phyloP scores from a whole-genome alignment of 2,329 filamentous ascomycete species.

The Colletotrichum filicis region DNA sequence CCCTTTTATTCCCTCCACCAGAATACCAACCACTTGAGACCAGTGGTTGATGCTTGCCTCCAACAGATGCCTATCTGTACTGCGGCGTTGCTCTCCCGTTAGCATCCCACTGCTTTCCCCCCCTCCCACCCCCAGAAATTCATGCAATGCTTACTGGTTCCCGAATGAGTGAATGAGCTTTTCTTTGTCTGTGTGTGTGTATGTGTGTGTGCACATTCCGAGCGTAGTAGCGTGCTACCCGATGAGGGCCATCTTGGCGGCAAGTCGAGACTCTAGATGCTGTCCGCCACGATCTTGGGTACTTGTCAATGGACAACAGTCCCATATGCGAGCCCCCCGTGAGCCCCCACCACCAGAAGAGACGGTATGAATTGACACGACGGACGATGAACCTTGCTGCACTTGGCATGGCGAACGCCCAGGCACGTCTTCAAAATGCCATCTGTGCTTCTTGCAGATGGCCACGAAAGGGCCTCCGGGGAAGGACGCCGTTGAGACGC shows the following conservation, averaged over 20 bases:
- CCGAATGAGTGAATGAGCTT: background rate
- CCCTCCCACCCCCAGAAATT: background rate
- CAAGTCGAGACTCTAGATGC: background rate
- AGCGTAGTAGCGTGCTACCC: background rate
- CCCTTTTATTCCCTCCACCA: constrained; percentile 5
- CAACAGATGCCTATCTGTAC: constrained; percentile 1
- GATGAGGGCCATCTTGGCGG: background rate
- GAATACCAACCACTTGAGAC: background rate
- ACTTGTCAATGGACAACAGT: background rate
- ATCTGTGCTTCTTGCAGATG: constrained; percentile 9
- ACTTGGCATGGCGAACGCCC: constrained; percentile 11
- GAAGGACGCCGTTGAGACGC: constrained; percentile 14
- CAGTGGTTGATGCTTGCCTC: background rate
- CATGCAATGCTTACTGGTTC: background rate
- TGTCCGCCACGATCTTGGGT: background rate
- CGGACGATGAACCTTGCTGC: constrained; percentile 5
- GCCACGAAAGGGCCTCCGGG: background rate
- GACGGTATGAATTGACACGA: constrained; percentile 2
- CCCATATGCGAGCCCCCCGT: background rate
- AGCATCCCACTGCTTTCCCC: background rate
- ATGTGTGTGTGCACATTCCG: background rate
- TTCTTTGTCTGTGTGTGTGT: background rate
- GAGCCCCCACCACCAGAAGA: background rate
- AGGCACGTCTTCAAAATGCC: constrained; percentile 7
- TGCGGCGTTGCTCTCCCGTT: constrained; percentile 21